A percentile compares a stretch with the other conserved stretches of the same genome.
These are phyloP conservation scores for Penicillium rolfsii DNA, from an alignment of 2,329 filamentous ascomycete genomes.

Conservation along the genomic window DNA sequence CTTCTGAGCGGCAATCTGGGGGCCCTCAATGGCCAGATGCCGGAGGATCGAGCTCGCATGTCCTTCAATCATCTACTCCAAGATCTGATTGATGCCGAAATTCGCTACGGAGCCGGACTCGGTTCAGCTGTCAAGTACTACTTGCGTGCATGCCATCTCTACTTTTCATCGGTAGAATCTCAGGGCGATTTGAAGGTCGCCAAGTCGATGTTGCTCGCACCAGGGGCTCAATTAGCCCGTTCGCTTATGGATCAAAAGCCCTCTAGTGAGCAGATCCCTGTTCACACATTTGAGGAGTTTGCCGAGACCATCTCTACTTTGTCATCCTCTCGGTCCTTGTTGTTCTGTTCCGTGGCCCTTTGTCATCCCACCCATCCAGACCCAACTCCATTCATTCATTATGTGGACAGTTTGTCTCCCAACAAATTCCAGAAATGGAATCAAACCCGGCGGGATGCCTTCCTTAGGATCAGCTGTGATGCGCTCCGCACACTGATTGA, in stretches of 20 bases:
- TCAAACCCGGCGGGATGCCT: constrained; percentile 30
- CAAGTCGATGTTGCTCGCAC: constrained; percentile 30
- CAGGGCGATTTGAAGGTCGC: constrained; percentile 14
- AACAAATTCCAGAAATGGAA: constrained; percentile 25
- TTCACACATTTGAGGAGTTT: constrained; percentile 40
- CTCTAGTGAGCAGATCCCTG: constrained; percentile 31
- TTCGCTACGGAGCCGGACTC: constrained; percentile 39
- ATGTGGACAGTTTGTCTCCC: constrained; percentile 30
- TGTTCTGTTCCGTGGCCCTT: constrained; percentile 37
- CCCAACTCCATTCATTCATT: constrained; percentile 35
- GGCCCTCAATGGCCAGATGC: constrained; percentile 29
- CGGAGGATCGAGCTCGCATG: constrained; percentile 24
- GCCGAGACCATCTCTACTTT: constrained; percentile 27
- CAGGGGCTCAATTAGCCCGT: constrained; percentile 32
- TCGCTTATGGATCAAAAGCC: constrained; percentile 31
- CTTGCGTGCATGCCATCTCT: constrained; percentile 31
- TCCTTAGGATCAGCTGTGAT: constrained; percentile 42
- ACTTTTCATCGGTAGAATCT: constrained; percentile 16
- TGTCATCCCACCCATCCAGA: constrained; percentile 45
- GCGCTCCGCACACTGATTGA: constrained; percentile 44
- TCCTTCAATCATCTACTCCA: constrained; percentile 35
- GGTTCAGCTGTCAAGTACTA: constrained; percentile 38
- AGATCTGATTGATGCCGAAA: constrained; percentile 40
- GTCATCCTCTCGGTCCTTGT: constrained; percentile 29
- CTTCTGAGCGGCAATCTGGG: constrained; percentile 34